These are phyloP conservation scores for Cystofilobasidium bisporidii DNA, from an alignment of 768 basidiomycete species.

Conservation along the genomic window DNA sequence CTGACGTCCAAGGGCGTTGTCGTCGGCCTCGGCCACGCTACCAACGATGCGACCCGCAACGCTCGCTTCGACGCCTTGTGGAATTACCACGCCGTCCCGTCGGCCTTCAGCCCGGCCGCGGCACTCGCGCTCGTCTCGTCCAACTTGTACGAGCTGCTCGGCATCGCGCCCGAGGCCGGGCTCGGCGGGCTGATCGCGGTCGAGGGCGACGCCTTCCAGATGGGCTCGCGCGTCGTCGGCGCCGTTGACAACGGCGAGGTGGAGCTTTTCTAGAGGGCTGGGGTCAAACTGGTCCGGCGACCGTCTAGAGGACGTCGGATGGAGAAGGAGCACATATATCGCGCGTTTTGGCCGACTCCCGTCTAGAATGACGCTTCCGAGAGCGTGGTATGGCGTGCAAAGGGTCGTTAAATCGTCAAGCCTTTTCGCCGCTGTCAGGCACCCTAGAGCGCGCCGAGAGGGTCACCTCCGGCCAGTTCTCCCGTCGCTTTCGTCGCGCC, in stretches of 20 bases:
- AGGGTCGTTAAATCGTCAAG: no score
- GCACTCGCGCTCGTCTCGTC: conserved; percentile 51
- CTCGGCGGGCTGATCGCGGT: not conserved
- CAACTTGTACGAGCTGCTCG: conserved; percentile 51
- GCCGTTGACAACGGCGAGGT: not conserved
- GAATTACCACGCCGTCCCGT: not conserved
- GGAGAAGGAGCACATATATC: no score
- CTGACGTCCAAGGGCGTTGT: conserved; percentile 61
- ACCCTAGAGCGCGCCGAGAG: no score
- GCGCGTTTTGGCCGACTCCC: no score
- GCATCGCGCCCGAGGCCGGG: conserved; percentile 31
- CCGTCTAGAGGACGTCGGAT: no score
- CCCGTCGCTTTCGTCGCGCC: no score
- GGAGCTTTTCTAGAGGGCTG: conserved; percentile 7
- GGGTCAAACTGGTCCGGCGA: no score
- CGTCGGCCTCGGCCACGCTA: conserved; percentile 46
- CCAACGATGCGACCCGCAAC: conserved; percentile 62
- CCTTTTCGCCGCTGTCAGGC: no score
- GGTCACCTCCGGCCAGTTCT: no score
- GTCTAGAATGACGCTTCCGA: no score
- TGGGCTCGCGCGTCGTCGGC: conserved; percentile 5
- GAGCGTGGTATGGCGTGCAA: no score
- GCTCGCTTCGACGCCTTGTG: conserved; percentile 53
- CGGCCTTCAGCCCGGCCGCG: conserved; percentile 3
- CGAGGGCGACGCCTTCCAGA: conserved; percentile 12